Percentiles rank a stretch among this genome's conserved stretches.
Conservation (phyloP, 805 yeast species). For the Ogataea thermomethanolica region DNA sequence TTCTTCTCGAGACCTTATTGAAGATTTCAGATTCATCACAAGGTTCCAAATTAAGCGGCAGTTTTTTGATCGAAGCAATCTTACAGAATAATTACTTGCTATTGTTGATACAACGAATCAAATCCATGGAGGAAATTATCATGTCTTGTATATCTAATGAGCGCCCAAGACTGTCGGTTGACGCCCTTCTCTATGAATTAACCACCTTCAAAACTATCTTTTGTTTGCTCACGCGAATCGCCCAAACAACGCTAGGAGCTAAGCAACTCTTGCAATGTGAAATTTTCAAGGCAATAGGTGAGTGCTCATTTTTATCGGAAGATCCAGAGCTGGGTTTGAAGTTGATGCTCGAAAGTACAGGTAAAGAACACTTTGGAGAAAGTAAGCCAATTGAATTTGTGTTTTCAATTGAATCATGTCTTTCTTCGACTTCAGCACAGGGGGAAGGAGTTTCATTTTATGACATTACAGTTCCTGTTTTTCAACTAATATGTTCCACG, state of each 20-base stretch:
- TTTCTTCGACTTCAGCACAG: slow-evolving; percentile 29
- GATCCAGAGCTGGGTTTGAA: slow-evolving; percentile 80
- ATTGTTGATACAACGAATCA: slow-evolving; percentile 62
- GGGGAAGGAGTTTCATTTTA: slow-evolving; percentile 46
- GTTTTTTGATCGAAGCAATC: slow-evolving; percentile 57
- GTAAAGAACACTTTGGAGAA: slow-evolving; percentile 4
- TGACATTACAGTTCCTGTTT: slow-evolving; percentile 68
- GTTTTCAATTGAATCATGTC: slow-evolving; percentile 51
- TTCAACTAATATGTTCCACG: slow-evolving; percentile 67
- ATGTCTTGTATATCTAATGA: slow-evolving; percentile 30
- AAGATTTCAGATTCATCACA: slow-evolving; percentile 46
- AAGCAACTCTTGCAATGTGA: slow-evolving; percentile 71
- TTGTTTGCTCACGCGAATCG: slow-evolving; percentile 66
- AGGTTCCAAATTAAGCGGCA: slow-evolving; percentile 47
- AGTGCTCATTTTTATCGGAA: slow-evolving; percentile 52
- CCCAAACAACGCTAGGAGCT: slow-evolving; percentile 77
- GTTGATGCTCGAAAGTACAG: slow-evolving; percentile 19
- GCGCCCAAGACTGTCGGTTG: slow-evolving; percentile 40
- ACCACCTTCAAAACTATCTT: slow-evolving; percentile 73
- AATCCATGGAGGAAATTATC: slow-evolving; percentile 65
- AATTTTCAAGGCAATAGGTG: slow-evolving; percentile 57
- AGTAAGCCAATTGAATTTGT: slow-evolving; percentile 39
- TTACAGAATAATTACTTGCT: slow-evolving; percentile 63
- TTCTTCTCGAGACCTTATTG: slow-evolving; percentile 56
- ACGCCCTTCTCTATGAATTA: slow-evolving; percentile 63